Evolutionary conservation across 106 monocot genomes (phyloP).

Genomic region (Dactylorhiza incarnata): DNA sequence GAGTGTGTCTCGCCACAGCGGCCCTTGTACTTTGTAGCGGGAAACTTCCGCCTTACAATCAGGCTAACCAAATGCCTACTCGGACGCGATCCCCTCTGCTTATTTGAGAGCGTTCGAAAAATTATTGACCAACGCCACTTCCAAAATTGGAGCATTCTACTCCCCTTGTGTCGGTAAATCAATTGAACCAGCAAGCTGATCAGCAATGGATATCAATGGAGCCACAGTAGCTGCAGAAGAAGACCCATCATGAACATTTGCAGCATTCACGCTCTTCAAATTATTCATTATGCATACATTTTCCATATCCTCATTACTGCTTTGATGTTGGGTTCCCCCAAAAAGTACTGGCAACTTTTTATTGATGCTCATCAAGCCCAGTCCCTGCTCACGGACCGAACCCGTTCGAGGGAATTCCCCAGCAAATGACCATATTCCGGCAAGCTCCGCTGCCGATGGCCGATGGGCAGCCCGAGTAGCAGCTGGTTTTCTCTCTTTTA

Average conservation of each 20-base stretch:
- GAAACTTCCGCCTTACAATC: too few relatives aligned
- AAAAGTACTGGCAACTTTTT: slow-evolving; percentile 37
- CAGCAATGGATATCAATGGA: slow-evolving; percentile 16
- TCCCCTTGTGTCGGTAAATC: slow-evolving; percentile 19
- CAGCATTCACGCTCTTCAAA: slow-evolving; percentile 20
- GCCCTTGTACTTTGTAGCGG: too few relatives aligned
- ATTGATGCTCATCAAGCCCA: slow-evolving; percentile 61
- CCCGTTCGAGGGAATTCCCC: slow-evolving; percentile 34
- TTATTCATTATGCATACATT: slow-evolving; percentile 19
- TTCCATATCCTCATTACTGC: slow-evolving; percentile 15
- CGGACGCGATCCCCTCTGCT: too few relatives aligned
- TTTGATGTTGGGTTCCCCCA: slow-evolving; percentile 31
- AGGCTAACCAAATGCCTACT: too few relatives aligned
- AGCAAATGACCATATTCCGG: slow-evolving; percentile 73
- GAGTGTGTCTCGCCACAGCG: too few relatives aligned
- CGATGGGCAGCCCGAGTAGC: slow-evolving; percentile 89
- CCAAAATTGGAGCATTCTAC: too few relatives aligned
- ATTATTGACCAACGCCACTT: too few relatives aligned
- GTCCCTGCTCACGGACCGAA: slow-evolving; percentile 33
- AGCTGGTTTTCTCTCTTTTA: slow-evolving; percentile 57
- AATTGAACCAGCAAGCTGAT: slow-evolving; percentile 18
- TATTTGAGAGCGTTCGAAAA: too few relatives aligned
- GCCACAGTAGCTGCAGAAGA: slow-evolving; percentile 21
- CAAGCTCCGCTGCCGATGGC: slow-evolving; percentile 69
- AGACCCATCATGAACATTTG: slow-evolving; percentile 32